Base-by-base conservation (phyloP, 768 basidiomycete genomes). In the Trametes elegans region DNA sequence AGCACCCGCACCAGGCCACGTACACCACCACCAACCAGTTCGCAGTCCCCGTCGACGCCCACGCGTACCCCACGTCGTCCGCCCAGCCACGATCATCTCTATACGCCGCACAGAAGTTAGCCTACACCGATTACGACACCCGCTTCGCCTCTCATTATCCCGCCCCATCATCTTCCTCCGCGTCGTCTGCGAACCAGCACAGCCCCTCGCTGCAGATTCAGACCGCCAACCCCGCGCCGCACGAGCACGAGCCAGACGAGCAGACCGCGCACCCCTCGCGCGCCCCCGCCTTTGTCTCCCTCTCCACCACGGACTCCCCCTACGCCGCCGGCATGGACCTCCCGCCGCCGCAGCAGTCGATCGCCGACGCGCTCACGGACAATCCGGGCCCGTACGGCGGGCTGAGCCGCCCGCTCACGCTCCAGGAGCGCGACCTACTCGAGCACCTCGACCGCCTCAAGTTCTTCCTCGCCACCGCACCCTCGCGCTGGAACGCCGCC, bases 381-480 rank as follows among this genome's bases (percentile, higher is more conserved):
- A 49, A 46, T 34, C 39, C 55, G 45, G 61, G 57, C 24, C 51
- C 58, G 28, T 23, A 55, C 47, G 58, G 61, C 44, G 68, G 64
- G 5, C 77, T 85, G 18, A 74, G 77, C 18, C 73, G 87, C n/a
- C 77, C 84, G 0, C 77, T 91, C 43, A 82, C 78, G 6, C 66
- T 78, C 1, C 73, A 79, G 45, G 89, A 92, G 68, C 82, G 84
- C 53, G 86, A 88, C 19, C 77, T 81, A 23, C 74, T 93, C 36
- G 80, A 81, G n/a, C 79, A 87, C 60, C 79, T 94, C 19, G 90
- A 94, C 62, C 71, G 83, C 19, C 87, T 94, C 70, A 93, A 93
- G 73, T 88, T 85, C 73, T 94, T 94, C 72, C 83, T 94, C 40
- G 88, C 89, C 14, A 91, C 90, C 10, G 92, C 88, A 7, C 93